Conservation (phyloP, 1,284 basidiomycete genomes). For the Rhodotorula sp. region DNA sequence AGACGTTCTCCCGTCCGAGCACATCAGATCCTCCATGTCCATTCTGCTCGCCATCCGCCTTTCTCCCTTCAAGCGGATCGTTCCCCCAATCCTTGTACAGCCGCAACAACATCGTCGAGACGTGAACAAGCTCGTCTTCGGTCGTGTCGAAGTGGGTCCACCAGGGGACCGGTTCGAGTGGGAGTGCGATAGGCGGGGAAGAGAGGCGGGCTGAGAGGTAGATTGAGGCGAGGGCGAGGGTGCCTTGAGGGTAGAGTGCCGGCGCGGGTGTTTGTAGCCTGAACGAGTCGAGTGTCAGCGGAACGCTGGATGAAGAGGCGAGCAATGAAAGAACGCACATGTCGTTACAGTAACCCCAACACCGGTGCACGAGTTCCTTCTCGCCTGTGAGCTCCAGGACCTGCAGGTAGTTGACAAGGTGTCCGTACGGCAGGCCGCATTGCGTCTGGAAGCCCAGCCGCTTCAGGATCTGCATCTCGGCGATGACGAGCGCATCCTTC, state of each 20-base stretch:
- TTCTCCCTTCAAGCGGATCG: background rate
- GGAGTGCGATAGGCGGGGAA: constrained; percentile 43
- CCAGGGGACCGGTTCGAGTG: constrained; percentile 48
- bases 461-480: constrained; percentile 97
- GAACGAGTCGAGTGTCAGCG: background rate
- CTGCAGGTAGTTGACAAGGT: constrained; percentile 90
- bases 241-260: constrained; percentile 44
- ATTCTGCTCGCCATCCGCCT: background rate
- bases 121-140: constrained; percentile 41
- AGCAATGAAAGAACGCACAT: constrained; percentile 42
- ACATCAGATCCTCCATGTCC: background rate
- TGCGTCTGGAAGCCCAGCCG: constrained; percentile 54
- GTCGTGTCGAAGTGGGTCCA: constrained; percentile 50
- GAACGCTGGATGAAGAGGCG: background rate
- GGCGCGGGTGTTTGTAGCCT: constrained; percentile 45
- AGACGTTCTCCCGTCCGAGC: constrained; percentile 10
- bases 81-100: constrained; percentile 40
- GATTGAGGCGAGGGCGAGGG: constrained; percentile 43
- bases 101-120: constrained; percentile 32
- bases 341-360: constrained; percentile 51
- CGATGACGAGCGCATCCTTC: constrained; percentile 84
- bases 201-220: constrained; percentile 41
- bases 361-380: constrained; percentile 42
- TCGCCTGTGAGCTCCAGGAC: constrained; percentile 67
- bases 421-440: constrained; percentile 88